Conservation (phyloP, 345 rosid genomes). For the Lepidium didymum region DNA sequence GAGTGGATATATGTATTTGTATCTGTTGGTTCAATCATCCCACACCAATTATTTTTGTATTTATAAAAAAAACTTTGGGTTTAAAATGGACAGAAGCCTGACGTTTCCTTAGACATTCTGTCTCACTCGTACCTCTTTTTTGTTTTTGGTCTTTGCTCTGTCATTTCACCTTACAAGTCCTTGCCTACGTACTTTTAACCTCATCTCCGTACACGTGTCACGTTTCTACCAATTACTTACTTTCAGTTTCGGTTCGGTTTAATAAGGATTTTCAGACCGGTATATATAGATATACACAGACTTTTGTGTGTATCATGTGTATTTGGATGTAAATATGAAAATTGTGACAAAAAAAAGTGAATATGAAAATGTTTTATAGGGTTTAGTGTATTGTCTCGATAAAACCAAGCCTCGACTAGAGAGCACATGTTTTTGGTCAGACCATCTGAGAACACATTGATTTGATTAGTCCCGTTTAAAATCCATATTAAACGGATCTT, state of each 20-base stretch:
- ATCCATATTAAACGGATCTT: not conserved
- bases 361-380: constrained; percentile 1
- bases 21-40: not conserved
- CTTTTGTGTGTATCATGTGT: not conserved
- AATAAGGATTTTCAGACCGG: not conserved
- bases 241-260: constrained; percentile 1
- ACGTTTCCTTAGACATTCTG: constrained; percentile 22
- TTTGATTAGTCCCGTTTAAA: not conserved
- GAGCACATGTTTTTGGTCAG: constrained; percentile 25
- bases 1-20: too few relatives aligned
- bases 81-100: not conserved
- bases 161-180: constrained; percentile 16
- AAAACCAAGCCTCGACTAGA: constrained; percentile 2
- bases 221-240: not conserved
- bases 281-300: not conserved
- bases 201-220: constrained; percentile 8
- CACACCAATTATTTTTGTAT: not conserved
- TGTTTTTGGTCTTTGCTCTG: not conserved
- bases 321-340: not conserved
- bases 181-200: not conserved
- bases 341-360: not conserved
- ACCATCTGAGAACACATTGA: not conserved
- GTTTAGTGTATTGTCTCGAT: constrained; percentile 17
- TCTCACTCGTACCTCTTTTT: constrained; percentile 15
- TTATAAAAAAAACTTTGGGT: not conserved